Conservation (phyloP, 139 green algal genomes). For the Coelastrella sp. region DNA sequence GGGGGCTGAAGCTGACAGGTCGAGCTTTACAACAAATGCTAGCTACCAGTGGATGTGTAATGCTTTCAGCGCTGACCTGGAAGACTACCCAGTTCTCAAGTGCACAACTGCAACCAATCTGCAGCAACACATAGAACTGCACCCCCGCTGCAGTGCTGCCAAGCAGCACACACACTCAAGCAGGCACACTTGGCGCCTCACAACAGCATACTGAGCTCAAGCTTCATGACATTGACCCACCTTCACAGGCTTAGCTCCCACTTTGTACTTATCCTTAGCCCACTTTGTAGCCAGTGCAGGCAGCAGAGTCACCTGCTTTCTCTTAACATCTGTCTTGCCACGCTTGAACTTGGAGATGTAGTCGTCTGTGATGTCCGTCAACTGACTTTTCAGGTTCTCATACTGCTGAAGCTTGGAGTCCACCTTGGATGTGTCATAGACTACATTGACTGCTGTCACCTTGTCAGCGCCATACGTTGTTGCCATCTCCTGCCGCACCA, state of each 20-base stretch:
- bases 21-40: no score
- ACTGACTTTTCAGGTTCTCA: constrained; percentile 18
- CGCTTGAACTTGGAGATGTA: constrained; percentile 63
- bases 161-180: no score
- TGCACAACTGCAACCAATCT: no score
- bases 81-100: no score
- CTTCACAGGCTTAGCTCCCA: constrained; percentile 55
- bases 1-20: no score
- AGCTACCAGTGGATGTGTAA: no score
- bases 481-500: constrained; percentile 50
- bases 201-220: no score
- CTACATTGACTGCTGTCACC: constrained; percentile 53
- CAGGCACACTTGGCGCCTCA: no score
- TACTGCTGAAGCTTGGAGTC: constrained; percentile 58
- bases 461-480: constrained; percentile 32
- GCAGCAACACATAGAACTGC: no score
- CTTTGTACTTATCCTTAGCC: constrained; percentile 68
- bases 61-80: no score
- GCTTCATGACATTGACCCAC: constrained; percentile 65
- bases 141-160: no score
- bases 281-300: constrained; percentile 51
- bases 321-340: constrained; percentile 24
- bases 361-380: constrained; percentile 63
- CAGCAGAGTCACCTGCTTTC: constrained; percentile 27
- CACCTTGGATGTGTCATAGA: constrained; percentile 57